phyloP scores from a whole-genome alignment of 805 yeast species.

The Cephaloascus albidus region DNA sequence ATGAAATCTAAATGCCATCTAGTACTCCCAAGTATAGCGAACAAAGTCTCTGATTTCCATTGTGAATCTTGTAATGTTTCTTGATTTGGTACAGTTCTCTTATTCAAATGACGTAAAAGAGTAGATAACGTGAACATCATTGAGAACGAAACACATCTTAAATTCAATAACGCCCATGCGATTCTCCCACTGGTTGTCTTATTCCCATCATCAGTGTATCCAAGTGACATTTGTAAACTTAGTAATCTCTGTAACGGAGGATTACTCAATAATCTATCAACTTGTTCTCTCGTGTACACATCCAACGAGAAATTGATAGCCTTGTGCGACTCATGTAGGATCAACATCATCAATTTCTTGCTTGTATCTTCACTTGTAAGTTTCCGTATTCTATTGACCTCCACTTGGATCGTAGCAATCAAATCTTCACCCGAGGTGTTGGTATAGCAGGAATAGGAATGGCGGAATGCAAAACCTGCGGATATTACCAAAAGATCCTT shows the following conservation, averaged over 20 bases:
- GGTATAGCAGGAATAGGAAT: slow-evolving; percentile 63
- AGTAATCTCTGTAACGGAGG: slow-evolving; percentile 72
- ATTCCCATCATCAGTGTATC: slow-evolving; percentile 27
- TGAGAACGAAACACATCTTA: slow-evolving; percentile 66
- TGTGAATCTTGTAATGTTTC: slow-evolving; percentile 46
- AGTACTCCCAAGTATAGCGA: slow-evolving; percentile 61
- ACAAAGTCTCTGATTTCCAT: slow-evolving; percentile 52
- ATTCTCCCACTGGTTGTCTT: slow-evolving; percentile 27
- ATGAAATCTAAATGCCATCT: slow-evolving; percentile 83
- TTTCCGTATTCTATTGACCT: slow-evolving; percentile 18
- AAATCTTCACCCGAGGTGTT: slow-evolving; percentile 65
- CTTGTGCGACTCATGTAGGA: slow-evolving; percentile 62
- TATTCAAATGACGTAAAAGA: slow-evolving; percentile 56
- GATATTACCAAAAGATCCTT: slow-evolving; percentile 34
- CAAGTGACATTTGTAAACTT: slow-evolving; percentile 60
- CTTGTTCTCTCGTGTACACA: slow-evolving; percentile 55
- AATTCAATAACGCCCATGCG: slow-evolving; percentile 57
- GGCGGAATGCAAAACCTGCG: slow-evolving; percentile 54
- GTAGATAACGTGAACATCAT: slow-evolving; percentile 53
- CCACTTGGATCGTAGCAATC: slow-evolving; percentile 42
- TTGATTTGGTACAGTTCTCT: slow-evolving; percentile 39
- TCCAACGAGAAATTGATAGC: slow-evolving; percentile 67
- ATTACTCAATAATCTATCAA: slow-evolving; percentile 64
- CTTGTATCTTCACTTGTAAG: slow-evolving; percentile 10
- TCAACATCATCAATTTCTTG: slow-evolving; percentile 24